phyloP scores from a whole-genome alignment of 495 filamentous ascomycete species.

The Astrothelium subdiscretum region DNA sequence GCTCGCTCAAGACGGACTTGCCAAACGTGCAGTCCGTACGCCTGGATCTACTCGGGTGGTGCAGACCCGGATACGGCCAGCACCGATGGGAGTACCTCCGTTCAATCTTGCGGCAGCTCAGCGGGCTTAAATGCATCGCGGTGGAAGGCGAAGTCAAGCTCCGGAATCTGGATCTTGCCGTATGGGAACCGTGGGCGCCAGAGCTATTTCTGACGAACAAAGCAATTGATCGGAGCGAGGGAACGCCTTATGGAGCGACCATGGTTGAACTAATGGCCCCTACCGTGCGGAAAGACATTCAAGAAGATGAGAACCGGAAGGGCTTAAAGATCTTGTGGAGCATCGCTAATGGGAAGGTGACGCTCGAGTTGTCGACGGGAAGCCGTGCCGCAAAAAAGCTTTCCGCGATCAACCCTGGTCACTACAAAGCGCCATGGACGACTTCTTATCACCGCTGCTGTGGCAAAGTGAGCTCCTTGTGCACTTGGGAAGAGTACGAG shows the following conservation, averaged over 20 bases:
- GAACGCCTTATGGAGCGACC: neutral
- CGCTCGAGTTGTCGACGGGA: neutral
- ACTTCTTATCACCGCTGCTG: neutral
- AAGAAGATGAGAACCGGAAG: neutral
- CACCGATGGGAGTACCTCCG: neutral
- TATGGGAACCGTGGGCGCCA: neutral
- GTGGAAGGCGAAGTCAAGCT: neutral
- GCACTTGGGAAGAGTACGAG: neutral
- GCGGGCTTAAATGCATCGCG: neutral
- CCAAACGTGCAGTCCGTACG: neutral
- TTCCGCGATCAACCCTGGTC: neutral
- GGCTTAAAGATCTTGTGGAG: neutral
- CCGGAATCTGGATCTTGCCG: neutral
- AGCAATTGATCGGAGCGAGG: neutral
- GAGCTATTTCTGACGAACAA: neutral
- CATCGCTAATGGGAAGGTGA: neutral
- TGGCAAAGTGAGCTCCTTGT: neutral
- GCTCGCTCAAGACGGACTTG: neutral
- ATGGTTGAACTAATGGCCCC: neutral
- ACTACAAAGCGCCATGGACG: neutral
- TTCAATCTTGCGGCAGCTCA: neutral
- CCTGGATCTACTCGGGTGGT: neutral
- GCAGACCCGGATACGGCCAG: neutral
- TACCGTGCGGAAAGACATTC: neutral
- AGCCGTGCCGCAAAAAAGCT: neutral